Evolutionary conservation across 106 monocot species (phyloP).

Genomic region (Platanthera zijinensis): DNA sequence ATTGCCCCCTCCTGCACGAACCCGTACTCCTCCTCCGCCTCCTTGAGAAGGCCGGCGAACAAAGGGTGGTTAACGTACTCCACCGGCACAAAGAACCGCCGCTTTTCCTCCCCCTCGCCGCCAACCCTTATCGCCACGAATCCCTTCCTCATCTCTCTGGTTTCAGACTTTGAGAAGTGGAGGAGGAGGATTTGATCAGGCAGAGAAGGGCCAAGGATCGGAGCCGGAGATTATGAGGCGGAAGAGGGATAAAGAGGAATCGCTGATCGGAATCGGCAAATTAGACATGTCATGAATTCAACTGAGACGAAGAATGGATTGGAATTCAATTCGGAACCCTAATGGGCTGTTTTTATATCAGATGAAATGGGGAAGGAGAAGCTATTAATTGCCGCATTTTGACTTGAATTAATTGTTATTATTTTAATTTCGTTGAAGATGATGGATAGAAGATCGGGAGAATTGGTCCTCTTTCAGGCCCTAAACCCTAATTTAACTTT

Average conservation of each 20-base stretch:
- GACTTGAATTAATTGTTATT: too few relatives aligned
- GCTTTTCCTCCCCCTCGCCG: constrained; percentile 22
- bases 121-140: constrained; percentile 48
- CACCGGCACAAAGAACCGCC: constrained; percentile 39
- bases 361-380: too few relatives aligned
- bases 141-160: constrained; percentile 17
- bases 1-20: constrained; percentile 40
- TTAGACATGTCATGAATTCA: constrained; percentile 36
- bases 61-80: constrained; percentile 41
- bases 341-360: too few relatives aligned
- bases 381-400: too few relatives aligned
- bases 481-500: too few relatives aligned
- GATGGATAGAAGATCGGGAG: too few relatives aligned
- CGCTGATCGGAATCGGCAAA: constrained; percentile 31
- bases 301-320: too few relatives aligned
- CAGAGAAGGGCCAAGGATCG: constrained; percentile 56
- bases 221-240: constrained; percentile 45
- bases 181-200: neutral
- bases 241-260: constrained; percentile 38
- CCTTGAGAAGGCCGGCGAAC: constrained; percentile 31
- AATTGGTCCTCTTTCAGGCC: too few relatives aligned
- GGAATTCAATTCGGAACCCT: too few relatives aligned
- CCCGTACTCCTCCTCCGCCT: constrained; percentile 49
- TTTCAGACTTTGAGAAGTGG: neutral
- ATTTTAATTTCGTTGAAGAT: too few relatives aligned